Conservation (phyloP, 352 stramenopile species). For the Ochromonadaceae sp. region DNA sequence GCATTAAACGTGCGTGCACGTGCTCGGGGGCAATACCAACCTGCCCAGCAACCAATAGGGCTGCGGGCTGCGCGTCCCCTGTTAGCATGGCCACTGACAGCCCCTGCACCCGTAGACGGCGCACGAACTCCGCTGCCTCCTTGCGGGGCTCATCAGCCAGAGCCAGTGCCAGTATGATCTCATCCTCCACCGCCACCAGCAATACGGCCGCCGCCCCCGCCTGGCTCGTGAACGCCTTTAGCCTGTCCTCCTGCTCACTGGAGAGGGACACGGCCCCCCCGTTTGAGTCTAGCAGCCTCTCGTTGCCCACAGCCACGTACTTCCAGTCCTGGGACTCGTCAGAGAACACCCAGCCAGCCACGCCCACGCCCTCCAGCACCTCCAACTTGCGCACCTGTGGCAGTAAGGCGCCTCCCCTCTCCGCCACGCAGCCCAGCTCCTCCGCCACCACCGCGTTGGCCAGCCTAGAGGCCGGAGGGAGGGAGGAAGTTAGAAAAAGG, state of each 20-base stretch:
- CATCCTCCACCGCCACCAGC: background rate
- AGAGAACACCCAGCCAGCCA: background rate
- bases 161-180: background rate
- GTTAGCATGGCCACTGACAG: background rate
- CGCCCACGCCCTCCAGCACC: background rate
- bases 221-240: background rate
- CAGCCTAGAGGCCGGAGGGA: no score
- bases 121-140: background rate
- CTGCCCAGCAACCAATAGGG: background rate
- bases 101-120: background rate
- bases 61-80: background rate
- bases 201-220: background rate
- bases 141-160: background rate
- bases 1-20: background rate
- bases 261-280: background rate
- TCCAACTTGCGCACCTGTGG: background rate
- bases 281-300: background rate
- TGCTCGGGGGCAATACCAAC: background rate
- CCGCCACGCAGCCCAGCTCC: no score
- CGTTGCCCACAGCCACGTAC: conserved; percentile 1
- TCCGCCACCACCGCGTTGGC: no score
- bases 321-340: conserved; percentile 5
- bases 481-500: no score
- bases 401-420: no score
- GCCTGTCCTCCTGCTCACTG: background rate